These are phyloP conservation scores for Nitzschia inconspicua DNA, from an alignment of 108 stramenopile species.

Conservation along the genomic window DNA sequence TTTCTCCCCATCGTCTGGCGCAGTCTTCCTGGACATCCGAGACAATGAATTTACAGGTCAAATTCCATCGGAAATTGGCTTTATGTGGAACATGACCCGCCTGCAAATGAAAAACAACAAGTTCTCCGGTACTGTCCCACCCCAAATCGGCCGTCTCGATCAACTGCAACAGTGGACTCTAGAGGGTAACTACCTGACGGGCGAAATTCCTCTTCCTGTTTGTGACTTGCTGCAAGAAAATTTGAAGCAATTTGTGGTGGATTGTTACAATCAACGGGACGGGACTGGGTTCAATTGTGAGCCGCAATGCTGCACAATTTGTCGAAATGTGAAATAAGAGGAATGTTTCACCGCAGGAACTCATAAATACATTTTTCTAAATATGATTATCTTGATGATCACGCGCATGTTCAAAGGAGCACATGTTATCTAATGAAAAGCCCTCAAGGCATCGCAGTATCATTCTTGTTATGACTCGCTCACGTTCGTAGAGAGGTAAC, in stretches of 20 bases:
- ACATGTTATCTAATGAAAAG: too few species aligned
- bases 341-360: too few species aligned
- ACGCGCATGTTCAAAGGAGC: too few species aligned
- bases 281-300: conserved; percentile 30
- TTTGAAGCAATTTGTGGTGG: conserved; percentile 31
- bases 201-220: conserved; percentile 38
- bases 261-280: conserved; percentile 21
- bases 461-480: too few species aligned
- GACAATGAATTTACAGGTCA: conserved; percentile 14
- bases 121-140: conserved; percentile 10
- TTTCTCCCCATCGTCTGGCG: background rate
- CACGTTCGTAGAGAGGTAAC: too few species aligned
- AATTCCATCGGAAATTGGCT: conserved; percentile 56
- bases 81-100: conserved; percentile 32
- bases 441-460: too few species aligned
- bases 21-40: conserved; percentile 24
- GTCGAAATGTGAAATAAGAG: conserved; percentile 25
- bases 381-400: too few species aligned
- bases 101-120: conserved; percentile 14
- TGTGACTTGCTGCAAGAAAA: conserved; percentile 23
- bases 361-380: too few species aligned
- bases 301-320: conserved; percentile 40
- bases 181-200: conserved; percentile 47
- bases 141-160: conserved; percentile 10
- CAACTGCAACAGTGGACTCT: conserved; percentile 40